Evolutionary conservation across 78 protist genomes (phyloP).

Genomic region (Dictyostelium capitatum): DNA sequence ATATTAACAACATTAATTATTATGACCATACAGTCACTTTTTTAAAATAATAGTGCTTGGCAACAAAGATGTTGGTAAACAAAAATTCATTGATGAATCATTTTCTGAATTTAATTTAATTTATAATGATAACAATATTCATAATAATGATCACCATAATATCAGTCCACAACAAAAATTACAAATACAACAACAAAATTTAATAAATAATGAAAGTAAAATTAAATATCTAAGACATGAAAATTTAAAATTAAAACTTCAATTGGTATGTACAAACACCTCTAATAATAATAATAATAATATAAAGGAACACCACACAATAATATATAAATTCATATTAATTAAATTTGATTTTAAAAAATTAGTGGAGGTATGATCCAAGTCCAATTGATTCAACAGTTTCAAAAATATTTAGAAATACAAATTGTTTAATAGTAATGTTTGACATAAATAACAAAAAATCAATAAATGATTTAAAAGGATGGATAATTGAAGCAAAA

Average conservation of each 20-base stretch:
- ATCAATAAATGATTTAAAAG: background rate
- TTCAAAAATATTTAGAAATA: background rate
- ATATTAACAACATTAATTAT: too few relatives aligned
- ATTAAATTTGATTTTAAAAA: background rate
- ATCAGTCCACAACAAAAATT: too few relatives aligned
- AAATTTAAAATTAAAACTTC: background rate
- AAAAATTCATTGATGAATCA: background rate
- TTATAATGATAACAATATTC: too few relatives aligned
- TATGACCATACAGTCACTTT: background rate
- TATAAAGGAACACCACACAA: too few relatives aligned
- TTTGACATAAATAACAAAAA: background rate
- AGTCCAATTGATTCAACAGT: background rate
- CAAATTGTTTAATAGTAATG: slow-evolving; percentile 2
- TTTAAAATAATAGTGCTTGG: background rate
- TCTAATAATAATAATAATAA: too few relatives aligned
- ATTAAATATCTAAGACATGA: background rate
- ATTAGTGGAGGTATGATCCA: background rate
- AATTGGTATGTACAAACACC: too few relatives aligned
- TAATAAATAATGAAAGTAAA: background rate
- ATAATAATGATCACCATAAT: too few relatives aligned
- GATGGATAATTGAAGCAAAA: background rate
- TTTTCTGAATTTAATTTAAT: slow-evolving; percentile 9
- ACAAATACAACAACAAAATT: background rate
- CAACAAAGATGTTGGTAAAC: background rate
- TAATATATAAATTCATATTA: too few relatives aligned